Percentiles rank a stretch among this genome's conserved stretches.
phyloP scores from a whole-genome alignment of 2,329 filamentous ascomycete species.

The Colletotrichum abscissum region DNA sequence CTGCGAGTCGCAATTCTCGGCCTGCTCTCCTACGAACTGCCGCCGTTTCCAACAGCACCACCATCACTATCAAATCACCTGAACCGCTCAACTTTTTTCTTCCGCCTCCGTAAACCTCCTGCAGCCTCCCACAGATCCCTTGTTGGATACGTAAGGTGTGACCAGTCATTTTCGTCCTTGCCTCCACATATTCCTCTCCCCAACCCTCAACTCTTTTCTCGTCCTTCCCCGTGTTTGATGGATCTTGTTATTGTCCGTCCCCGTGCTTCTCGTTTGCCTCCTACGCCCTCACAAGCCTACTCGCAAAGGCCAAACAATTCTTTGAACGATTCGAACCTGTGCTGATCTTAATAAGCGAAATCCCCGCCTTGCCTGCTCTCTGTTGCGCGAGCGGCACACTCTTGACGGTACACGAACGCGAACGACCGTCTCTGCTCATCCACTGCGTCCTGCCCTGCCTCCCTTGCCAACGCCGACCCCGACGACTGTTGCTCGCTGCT shows the following conservation, averaged over 20 bases:
- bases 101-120: constrained; percentile 1
- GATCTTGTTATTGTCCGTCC: constrained; percentile 6
- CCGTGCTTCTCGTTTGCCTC: constrained; percentile 11
- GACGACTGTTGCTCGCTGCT: constrained; percentile 6
- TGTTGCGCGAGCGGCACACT: neutral
- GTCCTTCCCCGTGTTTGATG: constrained; percentile 16
- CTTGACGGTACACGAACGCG: constrained; percentile 8
- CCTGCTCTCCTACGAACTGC: neutral
- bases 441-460: neutral
- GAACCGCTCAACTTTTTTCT: neutral
- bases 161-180: constrained; percentile 31
- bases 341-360: constrained; percentile 28
- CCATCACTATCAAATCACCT: neutral
- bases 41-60: neutral
- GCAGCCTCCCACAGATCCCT: constrained; percentile 16
- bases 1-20: neutral
- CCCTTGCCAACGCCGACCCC: constrained; percentile 5
- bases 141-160: constrained; percentile 28
- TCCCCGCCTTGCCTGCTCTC: neutral
- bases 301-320: neutral
- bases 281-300: neutral
- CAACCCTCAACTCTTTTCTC: constrained; percentile 29
- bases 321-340: constrained; percentile 1
- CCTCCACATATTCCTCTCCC: constrained; percentile 23
- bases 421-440: constrained; percentile 4